Base-by-base conservation (phyloP, 257 asterid species). In the Nicotiana knightiana region DNA sequence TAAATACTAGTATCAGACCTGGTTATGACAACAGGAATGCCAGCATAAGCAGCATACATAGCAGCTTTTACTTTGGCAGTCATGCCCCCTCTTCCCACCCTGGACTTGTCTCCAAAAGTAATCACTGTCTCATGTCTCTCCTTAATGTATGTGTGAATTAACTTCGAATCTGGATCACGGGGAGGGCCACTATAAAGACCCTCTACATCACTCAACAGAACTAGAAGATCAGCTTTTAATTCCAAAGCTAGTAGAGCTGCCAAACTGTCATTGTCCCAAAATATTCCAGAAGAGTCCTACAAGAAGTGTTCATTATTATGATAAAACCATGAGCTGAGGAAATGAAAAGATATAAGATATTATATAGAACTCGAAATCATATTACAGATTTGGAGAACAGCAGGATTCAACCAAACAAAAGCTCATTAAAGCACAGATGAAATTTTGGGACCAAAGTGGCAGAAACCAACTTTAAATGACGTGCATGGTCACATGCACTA, bases 11-110 rank as follows among this genome's bases (percentile, higher is more conserved):
- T 73, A 48, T 26, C 46, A 21, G 82, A 93, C 98, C 94, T 93
- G 84, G 98, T 87, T 33, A 93, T 91, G 83, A 93, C 90, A 66
- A 93, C 98, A 37, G 98, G 97, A 54, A 92, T 88, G 51, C 93
- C 97, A 33, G 95, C 84, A 77, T 88, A 82, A 32, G 98, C 93
- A 48, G 97, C 94, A 46, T 83, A 87, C 57, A 88, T 81, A 66
- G 98, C 97, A 70, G 98, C 98, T 85, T 93, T 93, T 55, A 93
- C 98, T 87, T 93, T 92, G 30, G 98, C 97, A n/a, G 92, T 88
- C 98, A 93, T 93, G n/a, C 98, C 98, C 30, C 98, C 98, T 84
- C 98, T 86, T 81, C 98, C 98, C 57, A 93, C 97, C 85, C 98
- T 89, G 37, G 98, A 93, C 88, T 93, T 93, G 86, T 93, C 97